A percentile compares a stretch with the other conserved stretches of the same genome.
These are phyloP conservation scores for Copromyces sp. DNA, from an alignment of 495 filamentous ascomycete genomes.

Conservation along the genomic window DNA sequence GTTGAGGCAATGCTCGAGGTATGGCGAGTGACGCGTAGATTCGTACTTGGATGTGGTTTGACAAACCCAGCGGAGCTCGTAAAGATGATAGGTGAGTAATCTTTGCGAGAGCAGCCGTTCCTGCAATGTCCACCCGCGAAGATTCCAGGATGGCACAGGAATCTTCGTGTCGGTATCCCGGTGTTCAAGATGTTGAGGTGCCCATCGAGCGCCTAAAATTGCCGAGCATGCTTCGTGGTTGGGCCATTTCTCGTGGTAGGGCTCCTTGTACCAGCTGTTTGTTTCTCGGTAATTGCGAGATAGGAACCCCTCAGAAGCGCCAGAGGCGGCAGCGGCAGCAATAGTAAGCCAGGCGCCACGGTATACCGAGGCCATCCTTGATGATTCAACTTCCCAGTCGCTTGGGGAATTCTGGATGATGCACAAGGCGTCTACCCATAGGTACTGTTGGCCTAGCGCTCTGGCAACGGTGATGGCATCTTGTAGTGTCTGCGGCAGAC, in stretches of 20 bases:
- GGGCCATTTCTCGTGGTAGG: background rate
- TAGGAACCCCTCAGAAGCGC: slow-evolving; percentile 2
- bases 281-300: background rate
- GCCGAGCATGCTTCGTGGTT: background rate
- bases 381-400: slow-evolving; percentile 7
- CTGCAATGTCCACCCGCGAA: slow-evolving; percentile 4
- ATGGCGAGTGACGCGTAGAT: no score
- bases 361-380: slow-evolving; percentile 7
- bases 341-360: slow-evolving; percentile 2
- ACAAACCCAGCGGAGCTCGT: slow-evolving; percentile 5
- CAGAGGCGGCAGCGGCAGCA: background rate
- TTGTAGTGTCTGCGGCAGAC: background rate
- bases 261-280: background rate
- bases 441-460: background rate
- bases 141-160: background rate
- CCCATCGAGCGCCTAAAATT: background rate
- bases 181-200: background rate
- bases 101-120: slow-evolving; percentile 2
- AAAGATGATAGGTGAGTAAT: background rate
- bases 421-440: slow-evolving; percentile 4
- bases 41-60: background rate
- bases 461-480: background rate
- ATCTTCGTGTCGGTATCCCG: background rate
- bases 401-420: slow-evolving; percentile 3
- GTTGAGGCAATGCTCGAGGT: no score